Conservation (phyloP, 768 basidiomycete species). For the Mycena sanguinolenta region DNA sequence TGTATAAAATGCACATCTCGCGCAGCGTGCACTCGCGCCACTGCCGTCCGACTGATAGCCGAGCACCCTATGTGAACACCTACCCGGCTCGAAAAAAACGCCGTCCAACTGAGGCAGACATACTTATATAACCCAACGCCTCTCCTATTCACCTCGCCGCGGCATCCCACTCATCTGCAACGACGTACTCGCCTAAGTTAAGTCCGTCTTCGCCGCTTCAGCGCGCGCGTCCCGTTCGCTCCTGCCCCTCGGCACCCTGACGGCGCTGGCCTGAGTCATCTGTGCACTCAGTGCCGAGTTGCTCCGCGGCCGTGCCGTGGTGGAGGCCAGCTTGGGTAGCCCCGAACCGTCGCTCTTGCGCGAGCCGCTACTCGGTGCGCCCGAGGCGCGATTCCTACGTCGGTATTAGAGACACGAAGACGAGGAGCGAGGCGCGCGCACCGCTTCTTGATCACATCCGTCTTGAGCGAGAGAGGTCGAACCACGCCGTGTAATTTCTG, state of each 20-base stretch:
- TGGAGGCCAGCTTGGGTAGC: constrained; percentile 82
- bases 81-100: too few species aligned
- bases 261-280: constrained; percentile 39
- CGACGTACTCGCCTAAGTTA: constrained; percentile 79
- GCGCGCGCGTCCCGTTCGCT: constrained; percentile 55
- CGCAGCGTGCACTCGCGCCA: too few species aligned
- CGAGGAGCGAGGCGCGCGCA: constrained; percentile 45
- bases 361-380: constrained; percentile 72
- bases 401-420: background rate
- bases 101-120: too few species aligned
- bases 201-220: constrained; percentile 88
- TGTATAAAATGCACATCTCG: too few species aligned
- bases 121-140: too few species aligned
- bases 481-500: constrained; percentile 98
- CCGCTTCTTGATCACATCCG: constrained; percentile 98
- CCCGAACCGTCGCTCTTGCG: constrained; percentile 70
- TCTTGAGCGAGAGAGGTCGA: constrained; percentile 94
- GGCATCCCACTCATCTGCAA: constrained; percentile 54
- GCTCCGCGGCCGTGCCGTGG: constrained; percentile 78
- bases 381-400: constrained; percentile 84
- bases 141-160: constrained; percentile 5
- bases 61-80: too few species aligned
- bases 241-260: constrained; percentile 47
- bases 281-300: constrained; percentile 59
- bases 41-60: too few species aligned